Evolutionary conservation across 108 stramenopile species (phyloP).

Genomic region (Pseudonitzschia pungens): DNA sequence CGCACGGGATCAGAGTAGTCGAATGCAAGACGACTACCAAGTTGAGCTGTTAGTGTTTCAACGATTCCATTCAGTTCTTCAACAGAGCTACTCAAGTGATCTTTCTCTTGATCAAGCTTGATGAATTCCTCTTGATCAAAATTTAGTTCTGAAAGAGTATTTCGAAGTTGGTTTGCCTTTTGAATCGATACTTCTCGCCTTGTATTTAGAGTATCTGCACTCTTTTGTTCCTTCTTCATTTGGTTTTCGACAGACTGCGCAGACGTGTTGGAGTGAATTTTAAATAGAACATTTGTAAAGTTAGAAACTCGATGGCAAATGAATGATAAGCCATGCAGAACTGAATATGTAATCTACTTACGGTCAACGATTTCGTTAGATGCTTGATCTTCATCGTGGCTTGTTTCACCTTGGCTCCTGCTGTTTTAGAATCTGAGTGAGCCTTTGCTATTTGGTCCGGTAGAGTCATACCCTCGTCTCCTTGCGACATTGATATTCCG

Average conservation of each 20-base stretch:
- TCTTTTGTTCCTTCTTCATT: constrained; percentile 80
- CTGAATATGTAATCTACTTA: constrained; percentile 25
- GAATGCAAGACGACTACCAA: constrained; percentile 88
- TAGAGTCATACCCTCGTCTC: constrained; percentile 75
- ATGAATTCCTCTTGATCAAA: constrained; percentile 67
- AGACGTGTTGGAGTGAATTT: background rate
- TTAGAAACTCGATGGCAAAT: background rate
- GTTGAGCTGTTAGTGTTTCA: constrained; percentile 79
- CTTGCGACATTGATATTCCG: constrained; percentile 76
- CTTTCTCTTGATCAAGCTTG: constrained; percentile 66
- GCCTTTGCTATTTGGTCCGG: constrained; percentile 88
- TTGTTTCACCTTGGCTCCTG: constrained; percentile 88
- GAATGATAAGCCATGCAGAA: background rate
- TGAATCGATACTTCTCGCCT: constrained; percentile 50
- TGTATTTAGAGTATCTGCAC: constrained; percentile 55
- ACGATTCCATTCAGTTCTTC: constrained; percentile 57
- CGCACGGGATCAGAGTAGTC: constrained; percentile 89
- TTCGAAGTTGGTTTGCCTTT: constrained; percentile 51
- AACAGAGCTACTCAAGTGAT: constrained; percentile 55
- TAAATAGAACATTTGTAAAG: background rate
- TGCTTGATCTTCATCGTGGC: constrained; percentile 90
- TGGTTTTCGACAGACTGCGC: constrained; percentile 78
- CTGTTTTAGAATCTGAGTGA: constrained; percentile 84
- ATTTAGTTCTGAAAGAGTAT: constrained; percentile 42
- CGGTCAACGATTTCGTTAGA: constrained; percentile 70